Evolutionary conservation across 2,329 filamentous ascomycete species (phyloP), one percentile per base, ranked within the genome.

Genomic region (Macroventuria anomochaeta): DNA sequence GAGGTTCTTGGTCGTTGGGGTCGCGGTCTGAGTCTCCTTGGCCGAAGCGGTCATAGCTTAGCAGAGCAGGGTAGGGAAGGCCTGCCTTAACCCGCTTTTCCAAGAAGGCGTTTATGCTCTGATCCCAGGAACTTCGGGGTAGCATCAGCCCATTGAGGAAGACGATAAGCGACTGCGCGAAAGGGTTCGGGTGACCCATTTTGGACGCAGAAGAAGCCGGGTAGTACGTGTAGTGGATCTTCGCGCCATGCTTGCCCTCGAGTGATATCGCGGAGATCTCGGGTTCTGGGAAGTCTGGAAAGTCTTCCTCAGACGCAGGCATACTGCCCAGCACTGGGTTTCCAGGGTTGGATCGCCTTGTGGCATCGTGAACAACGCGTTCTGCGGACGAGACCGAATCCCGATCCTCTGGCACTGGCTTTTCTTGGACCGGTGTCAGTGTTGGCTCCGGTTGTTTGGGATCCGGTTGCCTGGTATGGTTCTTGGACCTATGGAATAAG

Each of bases 21-120:
- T 85, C 81, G 3, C 69, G 65, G n/a, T 82, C 81, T 40, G 65
- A 79, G 61, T 72, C 78, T 8, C 83, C 83, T 65, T 86, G 83
- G 7, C 83, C 83, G 59, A 80, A 85, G 34, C 84, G 81, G 67
- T 86, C 84, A 57, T 85, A 86, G 37, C 78, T 79, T 3, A 86
- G 72, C 15, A 85, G 65, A 12, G 74, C 72, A 1, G 79, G 79
- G 42, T 74, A 72, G 8, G 67, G 59, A 2, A 68, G 50, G 5
- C 63, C 52, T 36, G 59, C 32, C 29, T 38, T 49, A 10, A 68
- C 59, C 32, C 70, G 48, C 37, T 70, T 69, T 21, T 69, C 57
- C 3, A 70, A 41, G 25, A 75, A 73, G 12, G 52, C 52, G 11
- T 58, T 52, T 15, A 79, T 75, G 3, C 70, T 57, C 1, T 65